A percentile compares a stretch with the other conserved stretches of the same genome.
Evolutionary conservation across 805 yeast species (phyloP).

Genomic region (Lipomyces japonicus): DNA sequence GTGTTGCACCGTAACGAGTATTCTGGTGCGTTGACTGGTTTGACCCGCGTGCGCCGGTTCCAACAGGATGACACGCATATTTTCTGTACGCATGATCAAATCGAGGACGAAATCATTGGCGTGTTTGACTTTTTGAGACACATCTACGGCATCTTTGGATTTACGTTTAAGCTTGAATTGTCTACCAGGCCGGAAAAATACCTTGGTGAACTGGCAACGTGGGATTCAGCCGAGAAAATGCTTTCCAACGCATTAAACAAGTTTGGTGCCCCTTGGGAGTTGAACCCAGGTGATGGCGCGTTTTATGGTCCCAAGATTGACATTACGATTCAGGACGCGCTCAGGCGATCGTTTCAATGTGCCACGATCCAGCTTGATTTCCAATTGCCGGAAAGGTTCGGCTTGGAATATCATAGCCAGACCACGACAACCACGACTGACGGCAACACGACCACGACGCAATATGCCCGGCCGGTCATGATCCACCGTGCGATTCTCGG

Average conservation of each 20-base stretch:
- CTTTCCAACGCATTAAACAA: conserved; percentile 57
- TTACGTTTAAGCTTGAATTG: conserved; percentile 59
- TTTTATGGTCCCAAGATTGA: conserved; percentile 70
- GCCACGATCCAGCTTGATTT: conserved; percentile 95
- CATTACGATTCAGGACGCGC: conserved; percentile 72
- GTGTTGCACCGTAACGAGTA: conserved; percentile 93
- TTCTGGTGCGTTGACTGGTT: conserved; percentile 87
- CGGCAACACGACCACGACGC: conserved; percentile 31
- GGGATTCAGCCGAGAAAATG: conserved; percentile 78
- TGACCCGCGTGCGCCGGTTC: conserved; percentile 88
- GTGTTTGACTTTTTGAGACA: conserved; percentile 71
- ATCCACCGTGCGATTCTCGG: conserved; percentile 99
- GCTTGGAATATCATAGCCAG: conserved; percentile 52
- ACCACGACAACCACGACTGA: conserved; percentile 44
- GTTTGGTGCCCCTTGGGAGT: conserved; percentile 57
- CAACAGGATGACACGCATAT: conserved; percentile 99
- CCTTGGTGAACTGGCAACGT: conserved; percentile 71
- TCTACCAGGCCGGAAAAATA: conserved; percentile 83
- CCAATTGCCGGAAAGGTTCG: conserved; percentile 83
- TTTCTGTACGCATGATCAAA: conserved; percentile 77
- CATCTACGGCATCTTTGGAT: conserved; percentile 67
- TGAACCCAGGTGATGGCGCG: conserved; percentile 94
- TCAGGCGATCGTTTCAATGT: conserved; percentile 80
- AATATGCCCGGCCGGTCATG: conserved; percentile 89
- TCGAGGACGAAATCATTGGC: conserved; percentile 64